Evolutionary conservation across 768 basidiomycete species (phyloP).

Genomic region (Galerina sulciceps): DNA sequence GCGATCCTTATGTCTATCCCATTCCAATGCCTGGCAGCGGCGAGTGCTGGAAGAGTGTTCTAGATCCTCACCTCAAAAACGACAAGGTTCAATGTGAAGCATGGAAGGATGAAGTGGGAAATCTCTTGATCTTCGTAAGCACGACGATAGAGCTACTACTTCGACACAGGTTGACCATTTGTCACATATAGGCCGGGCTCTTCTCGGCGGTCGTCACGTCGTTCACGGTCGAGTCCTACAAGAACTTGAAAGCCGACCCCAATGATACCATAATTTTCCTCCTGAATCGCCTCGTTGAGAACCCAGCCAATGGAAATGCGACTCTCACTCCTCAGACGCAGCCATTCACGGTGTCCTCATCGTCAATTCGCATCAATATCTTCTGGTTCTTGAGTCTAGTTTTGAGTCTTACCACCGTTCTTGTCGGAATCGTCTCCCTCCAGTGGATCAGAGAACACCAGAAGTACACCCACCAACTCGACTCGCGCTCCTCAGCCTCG

Average conservation of each 20-base stretch:
- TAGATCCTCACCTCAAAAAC: no score
- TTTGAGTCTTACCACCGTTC: neutral
- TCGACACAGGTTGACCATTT: no score
- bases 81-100: no score
- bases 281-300: neutral
- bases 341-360: neutral
- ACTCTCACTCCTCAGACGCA: neutral
- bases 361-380: neutral
- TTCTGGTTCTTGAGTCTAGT: neutral
- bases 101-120: no score
- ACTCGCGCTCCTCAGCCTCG: neutral
- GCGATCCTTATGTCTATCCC: neutral
- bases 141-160: no score
- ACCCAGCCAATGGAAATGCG: neutral
- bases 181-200: no score
- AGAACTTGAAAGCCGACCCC: no score
- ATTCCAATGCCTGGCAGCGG: no score
- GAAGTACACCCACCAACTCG: neutral
- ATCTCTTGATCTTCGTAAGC: no score
- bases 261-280: neutral
- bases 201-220: no score
- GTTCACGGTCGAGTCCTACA: no score
- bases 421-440: neutral
- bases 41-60: no score
- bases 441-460: constrained; percentile 7